Base-by-base conservation (phyloP, 305 asterid species). In the Fraxinus greggii region DNA sequence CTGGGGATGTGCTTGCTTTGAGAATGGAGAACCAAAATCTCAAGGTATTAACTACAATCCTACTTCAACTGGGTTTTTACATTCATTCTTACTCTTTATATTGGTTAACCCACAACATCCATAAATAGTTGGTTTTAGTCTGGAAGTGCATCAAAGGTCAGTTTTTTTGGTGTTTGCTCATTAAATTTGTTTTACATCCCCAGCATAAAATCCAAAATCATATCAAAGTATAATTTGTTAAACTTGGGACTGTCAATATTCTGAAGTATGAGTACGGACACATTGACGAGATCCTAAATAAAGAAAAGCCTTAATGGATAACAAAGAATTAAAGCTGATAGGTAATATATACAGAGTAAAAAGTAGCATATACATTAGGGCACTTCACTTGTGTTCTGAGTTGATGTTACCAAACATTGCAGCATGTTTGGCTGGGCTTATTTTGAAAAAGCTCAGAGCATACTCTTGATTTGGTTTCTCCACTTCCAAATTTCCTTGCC, bases 1-100 rank as follows among this genome's bases (percentile, higher is more conserved):
- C 98, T 80, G 98, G 99, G 78, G 98, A 95, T 79, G 95, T 95
- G 84, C 90, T 95, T 86, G 98, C 97, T 40, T 82, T 95, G 96
- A 91, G 95, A 91, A 88, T 92, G 65, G 98, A 95, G 91, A 94
- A 92, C 85, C 98, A 94, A 82, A 90, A 89, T 80, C 95, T 94
- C 75, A 96, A 94, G 98, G 99, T 96, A 91, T 69, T 48, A 32
- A 7, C 79, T 78, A 51, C 75, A 72, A 23, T 59, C 12, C 56
- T 54, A 69, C 54, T 56, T 73, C 67, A 24, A 10, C 63, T 21
- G 10, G 24, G 69, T 26, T 67, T 48, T 19, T 19, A 76, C 40
- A 7, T 28, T 56, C 28, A n/a, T 19, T 70, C 29, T 10, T 8
- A 54, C 67, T 7, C 10, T n/a, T 72, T 26, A 17, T 72, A 72